Percentiles rank a stretch among this genome's conserved stretches.
phyloP scores from a whole-genome alignment of 192 early-diverging fungal genomes.

The Entomortierella parvispora region DNA sequence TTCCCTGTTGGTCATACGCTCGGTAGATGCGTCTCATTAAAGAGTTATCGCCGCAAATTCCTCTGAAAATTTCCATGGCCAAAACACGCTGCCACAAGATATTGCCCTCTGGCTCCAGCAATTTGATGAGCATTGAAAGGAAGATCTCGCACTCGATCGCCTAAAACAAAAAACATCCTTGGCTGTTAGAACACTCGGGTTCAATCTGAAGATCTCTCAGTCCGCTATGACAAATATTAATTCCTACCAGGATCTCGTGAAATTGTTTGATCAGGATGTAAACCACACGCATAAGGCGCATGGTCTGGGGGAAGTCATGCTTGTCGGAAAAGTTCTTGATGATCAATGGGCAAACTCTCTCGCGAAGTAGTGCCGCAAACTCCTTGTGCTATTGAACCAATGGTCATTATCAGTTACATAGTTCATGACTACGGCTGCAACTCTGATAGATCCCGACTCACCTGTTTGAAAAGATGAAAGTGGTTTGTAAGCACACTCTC shows the following conservation, averaged over 20 bases:
- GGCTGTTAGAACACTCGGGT: no score
- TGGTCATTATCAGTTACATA: background rate
- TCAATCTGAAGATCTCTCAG: no score
- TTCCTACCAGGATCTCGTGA: slow-evolving; percentile 70
- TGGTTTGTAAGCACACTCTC: slow-evolving; percentile 90
- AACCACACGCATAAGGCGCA: slow-evolving; percentile 86
- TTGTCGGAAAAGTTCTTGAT: slow-evolving; percentile 96
- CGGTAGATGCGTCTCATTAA: slow-evolving; percentile 76
- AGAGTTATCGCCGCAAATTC: slow-evolving; percentile 66
- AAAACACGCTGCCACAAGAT: slow-evolving; percentile 83
- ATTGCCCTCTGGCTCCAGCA: slow-evolving; percentile 79
- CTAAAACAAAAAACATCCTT: no score
- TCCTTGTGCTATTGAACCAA: slow-evolving; percentile 67
- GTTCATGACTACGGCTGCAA: background rate
- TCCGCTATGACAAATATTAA: no score
- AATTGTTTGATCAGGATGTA: slow-evolving; percentile 84
- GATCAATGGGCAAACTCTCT: slow-evolving; percentile 88
- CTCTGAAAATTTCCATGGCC: slow-evolving; percentile 83
- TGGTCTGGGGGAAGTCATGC: slow-evolving; percentile 80
- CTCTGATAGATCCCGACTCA: slow-evolving; percentile 31
- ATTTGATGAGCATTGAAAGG: slow-evolving; percentile 85
- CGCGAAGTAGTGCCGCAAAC: slow-evolving; percentile 75
- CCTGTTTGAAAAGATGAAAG: slow-evolving; percentile 76
- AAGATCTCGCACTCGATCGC: slow-evolving; percentile 95
- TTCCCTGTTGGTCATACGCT: slow-evolving; percentile 80